Evolutionary conservation across 2,329 filamentous ascomycete genomes (phyloP).

Genomic region (Penicillium sp.): DNA sequence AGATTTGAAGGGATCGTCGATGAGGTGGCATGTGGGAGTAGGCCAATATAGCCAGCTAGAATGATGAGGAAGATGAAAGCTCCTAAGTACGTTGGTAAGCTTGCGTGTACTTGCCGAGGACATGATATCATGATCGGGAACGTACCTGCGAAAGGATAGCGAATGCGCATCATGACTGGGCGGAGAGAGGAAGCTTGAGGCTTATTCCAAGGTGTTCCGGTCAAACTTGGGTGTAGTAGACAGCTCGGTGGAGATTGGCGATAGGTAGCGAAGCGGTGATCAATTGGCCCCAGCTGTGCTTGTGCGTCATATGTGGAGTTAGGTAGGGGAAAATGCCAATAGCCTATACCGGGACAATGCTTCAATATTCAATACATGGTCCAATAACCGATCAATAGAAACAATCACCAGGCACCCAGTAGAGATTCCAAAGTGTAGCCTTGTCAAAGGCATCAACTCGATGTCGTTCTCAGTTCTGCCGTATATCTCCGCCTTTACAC

Average conservation of each 20-base stretch:
- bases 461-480: constrained; percentile 22
- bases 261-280: constrained; percentile 8
- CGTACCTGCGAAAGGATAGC: constrained; percentile 81
- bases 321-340: neutral
- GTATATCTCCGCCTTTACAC: constrained; percentile 29
- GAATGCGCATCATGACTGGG: constrained; percentile 66
- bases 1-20: constrained; percentile 43
- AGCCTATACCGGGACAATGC: neutral
- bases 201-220: neutral
- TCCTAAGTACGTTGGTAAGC: constrained; percentile 45
- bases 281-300: constrained; percentile 19
- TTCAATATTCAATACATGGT: neutral
- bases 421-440: constrained; percentile 19
- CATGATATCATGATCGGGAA: constrained; percentile 16
- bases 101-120: constrained; percentile 4
- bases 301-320: constrained; percentile 28
- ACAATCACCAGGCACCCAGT: neutral
- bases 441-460: neutral
- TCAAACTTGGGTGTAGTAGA: neutral
- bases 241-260: neutral
- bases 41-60: constrained; percentile 70
- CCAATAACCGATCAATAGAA: neutral
- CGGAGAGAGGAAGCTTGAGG: neutral
- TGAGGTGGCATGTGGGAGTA: constrained; percentile 52
- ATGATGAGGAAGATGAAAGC: constrained; percentile 64